Conservation (phyloP, 306 rosid genomes). For the Echinosophora koreensis region DNA sequence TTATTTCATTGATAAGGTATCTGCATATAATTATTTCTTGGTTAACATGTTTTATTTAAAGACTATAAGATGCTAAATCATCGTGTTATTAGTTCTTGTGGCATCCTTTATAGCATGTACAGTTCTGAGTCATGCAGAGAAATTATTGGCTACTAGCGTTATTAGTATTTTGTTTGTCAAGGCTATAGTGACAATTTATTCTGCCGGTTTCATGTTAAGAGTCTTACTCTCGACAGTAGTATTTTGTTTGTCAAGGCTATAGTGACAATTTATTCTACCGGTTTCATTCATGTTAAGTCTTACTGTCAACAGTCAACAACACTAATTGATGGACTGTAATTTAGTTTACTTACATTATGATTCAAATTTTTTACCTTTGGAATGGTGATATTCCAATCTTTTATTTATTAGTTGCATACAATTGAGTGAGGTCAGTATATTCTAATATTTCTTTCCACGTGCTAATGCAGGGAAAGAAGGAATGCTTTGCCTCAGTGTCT, state of each 20-base stretch:
- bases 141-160: slow-evolving; percentile 29
- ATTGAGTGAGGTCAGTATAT: slow-evolving; percentile 3
- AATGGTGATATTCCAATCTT: slow-evolving; percentile 26
- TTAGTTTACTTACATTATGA: slow-evolving; percentile 17
- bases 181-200: slow-evolving; percentile 14
- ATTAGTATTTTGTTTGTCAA: slow-evolving; percentile 10
- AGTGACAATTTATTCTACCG: slow-evolving; percentile 11
- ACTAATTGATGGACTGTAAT: slow-evolving; percentile 18
- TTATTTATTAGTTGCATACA: neutral
- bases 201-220: slow-evolving; percentile 8
- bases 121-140: slow-evolving; percentile 33
- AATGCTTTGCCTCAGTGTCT: slow-evolving; percentile 98
- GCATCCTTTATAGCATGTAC: slow-evolving; percentile 23
- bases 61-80: slow-evolving; percentile 10
- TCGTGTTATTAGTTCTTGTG: slow-evolving; percentile 7
- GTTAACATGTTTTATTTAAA: slow-evolving; percentile 28
- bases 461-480: slow-evolving; percentile 93
- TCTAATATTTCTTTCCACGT: slow-evolving; percentile 35
- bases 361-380: neutral
- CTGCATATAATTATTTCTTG: neutral
- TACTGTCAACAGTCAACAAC: slow-evolving; percentile 6
- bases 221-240: neutral
- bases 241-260: slow-evolving; percentile 6
- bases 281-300: slow-evolving; percentile 25
- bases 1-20: slow-evolving; percentile 94